These are phyloP conservation scores for Lentinula edodes DNA, from an alignment of 768 basidiomycete species.

Conservation along the genomic window DNA sequence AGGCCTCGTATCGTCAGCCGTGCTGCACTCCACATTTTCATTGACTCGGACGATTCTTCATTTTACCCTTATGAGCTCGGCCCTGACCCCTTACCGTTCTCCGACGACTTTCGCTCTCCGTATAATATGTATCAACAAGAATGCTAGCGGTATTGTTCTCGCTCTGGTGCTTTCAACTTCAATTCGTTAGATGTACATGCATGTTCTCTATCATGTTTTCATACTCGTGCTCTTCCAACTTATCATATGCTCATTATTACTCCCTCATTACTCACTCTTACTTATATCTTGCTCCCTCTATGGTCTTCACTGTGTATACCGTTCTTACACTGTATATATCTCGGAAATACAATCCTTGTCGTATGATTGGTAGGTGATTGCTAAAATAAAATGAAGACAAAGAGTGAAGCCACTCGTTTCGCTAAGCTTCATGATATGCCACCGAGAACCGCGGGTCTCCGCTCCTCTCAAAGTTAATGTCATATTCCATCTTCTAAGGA, in stretches of 20 bases:
- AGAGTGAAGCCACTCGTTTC: background rate
- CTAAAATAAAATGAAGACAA: no score
- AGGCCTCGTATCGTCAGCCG: conserved; percentile 40
- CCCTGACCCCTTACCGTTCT: conserved; percentile 68
- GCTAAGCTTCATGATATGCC: background rate
- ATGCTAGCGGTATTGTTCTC: conserved; percentile 40
- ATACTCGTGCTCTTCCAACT: conserved; percentile 12
- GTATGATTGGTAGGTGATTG: no score
- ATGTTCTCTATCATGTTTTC: conserved; percentile 8
- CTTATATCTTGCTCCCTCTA: background rate
- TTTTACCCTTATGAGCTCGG: conserved; percentile 66
- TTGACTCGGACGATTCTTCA: conserved; percentile 53
- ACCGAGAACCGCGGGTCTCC: background rate
- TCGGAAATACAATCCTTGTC: background rate
- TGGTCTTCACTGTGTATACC: background rate
- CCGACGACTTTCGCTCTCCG: conserved; percentile 41
- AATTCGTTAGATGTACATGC: conserved; percentile 5
- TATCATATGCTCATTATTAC: conserved; percentile 21
- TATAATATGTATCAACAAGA: conserved; percentile 53
- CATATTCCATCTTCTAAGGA: background rate
- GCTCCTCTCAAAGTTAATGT: no score
- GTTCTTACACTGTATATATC: background rate
- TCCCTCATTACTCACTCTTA: conserved; percentile 10
- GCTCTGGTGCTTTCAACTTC: background rate
- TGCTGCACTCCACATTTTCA: conserved; percentile 53